These are phyloP conservation scores for Coemansia erecta DNA, from an alignment of 192 early-diverging fungal species.

Conservation along the genomic window DNA sequence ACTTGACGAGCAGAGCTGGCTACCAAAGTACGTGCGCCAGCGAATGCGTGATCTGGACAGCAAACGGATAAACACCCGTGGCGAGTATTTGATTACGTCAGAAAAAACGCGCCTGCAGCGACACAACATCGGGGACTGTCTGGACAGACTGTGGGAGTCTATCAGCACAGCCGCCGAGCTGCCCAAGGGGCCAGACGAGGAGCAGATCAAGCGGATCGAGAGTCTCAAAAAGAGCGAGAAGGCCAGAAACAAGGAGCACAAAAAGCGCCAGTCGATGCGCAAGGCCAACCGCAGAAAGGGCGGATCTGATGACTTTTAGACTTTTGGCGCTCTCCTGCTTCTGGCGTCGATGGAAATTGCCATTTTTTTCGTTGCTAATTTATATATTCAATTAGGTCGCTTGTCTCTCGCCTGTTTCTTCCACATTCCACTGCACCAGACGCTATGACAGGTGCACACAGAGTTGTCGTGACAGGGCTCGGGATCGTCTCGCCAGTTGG, in stretches of 20 bases:
- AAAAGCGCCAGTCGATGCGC: conserved; percentile 64
- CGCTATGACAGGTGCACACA: conserved; percentile 20
- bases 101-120: conserved; percentile 72
- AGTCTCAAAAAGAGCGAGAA: conserved; percentile 61
- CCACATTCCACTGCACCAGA: neutral
- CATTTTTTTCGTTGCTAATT: neutral
- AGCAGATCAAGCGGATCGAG: conserved; percentile 59
- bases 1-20: conserved; percentile 65
- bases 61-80: conserved; percentile 63
- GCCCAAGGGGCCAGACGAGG: conserved; percentile 64
- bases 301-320: conserved; percentile 40
- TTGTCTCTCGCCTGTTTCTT: neutral
- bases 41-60: conserved; percentile 58
- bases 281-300: conserved; percentile 62
- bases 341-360: too few relatives aligned
- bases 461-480: conserved; percentile 95
- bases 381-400: neutral
- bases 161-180: conserved; percentile 64
- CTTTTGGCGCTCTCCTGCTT: neutral
- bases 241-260: conserved; percentile 57
- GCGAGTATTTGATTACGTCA: conserved; percentile 73
- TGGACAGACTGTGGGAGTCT: conserved; percentile 64
- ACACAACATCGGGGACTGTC: conserved; percentile 78
- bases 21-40: conserved; percentile 69
- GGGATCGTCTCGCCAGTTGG: conserved; percentile 91